These are phyloP conservation scores for Ceratobasidium sp. DNA, from an alignment of 1,284 basidiomycete species.

Conservation along the genomic window DNA sequence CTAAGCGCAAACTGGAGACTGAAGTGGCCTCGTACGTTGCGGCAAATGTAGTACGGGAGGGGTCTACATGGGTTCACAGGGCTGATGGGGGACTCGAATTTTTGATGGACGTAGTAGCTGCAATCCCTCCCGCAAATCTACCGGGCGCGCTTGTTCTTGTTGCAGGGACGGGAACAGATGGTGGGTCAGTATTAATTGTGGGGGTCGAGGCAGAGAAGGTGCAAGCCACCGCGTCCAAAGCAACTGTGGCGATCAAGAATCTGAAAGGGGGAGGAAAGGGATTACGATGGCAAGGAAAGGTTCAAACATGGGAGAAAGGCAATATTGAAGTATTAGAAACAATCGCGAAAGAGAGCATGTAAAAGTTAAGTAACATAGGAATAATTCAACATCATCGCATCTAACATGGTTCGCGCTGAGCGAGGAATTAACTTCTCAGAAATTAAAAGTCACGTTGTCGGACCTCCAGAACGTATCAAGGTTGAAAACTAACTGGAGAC, in stretches of 20 bases:
- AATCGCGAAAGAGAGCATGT: neutral
- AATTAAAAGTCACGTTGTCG: no score
- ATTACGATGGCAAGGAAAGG: conserved; percentile 43
- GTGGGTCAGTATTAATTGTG: conserved; percentile 42
- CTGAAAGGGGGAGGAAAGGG: conserved; percentile 45
- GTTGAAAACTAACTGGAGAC: no score
- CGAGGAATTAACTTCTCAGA: no score
- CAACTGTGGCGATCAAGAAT: neutral
- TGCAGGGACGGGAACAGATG: conserved; percentile 18
- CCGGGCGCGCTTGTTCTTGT: conserved; percentile 29
- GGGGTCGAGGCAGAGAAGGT: conserved; percentile 13
- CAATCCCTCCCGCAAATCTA: conserved; percentile 10
- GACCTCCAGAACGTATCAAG: no score
- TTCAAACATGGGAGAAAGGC: conserved; percentile 24
- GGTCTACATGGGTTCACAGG: conserved; percentile 19
- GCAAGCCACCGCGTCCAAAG: conserved; percentile 9
- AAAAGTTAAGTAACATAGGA: neutral
- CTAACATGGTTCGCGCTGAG: no score
- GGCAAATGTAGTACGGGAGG: neutral
- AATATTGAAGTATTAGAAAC: conserved; percentile 19
- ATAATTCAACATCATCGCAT: neutral
- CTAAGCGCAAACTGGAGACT: conserved; percentile 43
- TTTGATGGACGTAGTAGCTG: conserved; percentile 35
- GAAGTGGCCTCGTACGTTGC: conserved; percentile 35
- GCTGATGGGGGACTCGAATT: conserved; percentile 40